A percentile compares a stretch with the other conserved stretches of the same genome.
Conservation (phyloP, 2,329 filamentous ascomycete genomes). For the Grosmannia clavigera region DNA sequence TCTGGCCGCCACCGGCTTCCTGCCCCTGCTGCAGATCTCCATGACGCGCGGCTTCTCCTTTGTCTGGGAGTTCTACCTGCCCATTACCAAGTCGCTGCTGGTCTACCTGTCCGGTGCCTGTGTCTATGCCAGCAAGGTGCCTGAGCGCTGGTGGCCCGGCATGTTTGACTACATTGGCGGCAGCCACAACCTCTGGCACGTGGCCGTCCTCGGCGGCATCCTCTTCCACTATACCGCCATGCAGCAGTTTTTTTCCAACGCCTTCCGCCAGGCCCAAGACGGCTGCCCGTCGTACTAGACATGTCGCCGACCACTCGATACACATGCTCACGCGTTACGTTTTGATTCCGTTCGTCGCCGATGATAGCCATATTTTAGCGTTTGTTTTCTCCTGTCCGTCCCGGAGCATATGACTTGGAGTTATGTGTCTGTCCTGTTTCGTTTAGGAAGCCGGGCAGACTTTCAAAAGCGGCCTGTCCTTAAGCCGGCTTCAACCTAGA, state of each 20-base stretch:
- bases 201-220: constrained; percentile 88
- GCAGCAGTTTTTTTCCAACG: constrained; percentile 81
- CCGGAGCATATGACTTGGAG: neutral
- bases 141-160: constrained; percentile 85
- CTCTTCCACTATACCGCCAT: constrained; percentile 95
- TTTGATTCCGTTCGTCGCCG: neutral
- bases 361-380: neutral
- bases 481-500: neutral
- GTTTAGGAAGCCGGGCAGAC: neutral
- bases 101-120: constrained; percentile 80
- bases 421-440: neutral
- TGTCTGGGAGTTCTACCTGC: constrained; percentile 83
- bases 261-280: constrained; percentile 55
- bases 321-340: neutral
- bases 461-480: neutral
- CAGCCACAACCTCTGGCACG: constrained; percentile 95
- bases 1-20: constrained; percentile 75
- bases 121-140: constrained; percentile 83
- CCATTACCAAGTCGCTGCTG: constrained; percentile 67
- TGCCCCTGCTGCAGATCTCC: constrained; percentile 76
- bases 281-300: constrained; percentile 42
- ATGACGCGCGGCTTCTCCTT: constrained; percentile 65
- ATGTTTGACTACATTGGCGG: constrained; percentile 92
- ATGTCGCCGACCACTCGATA: constrained; percentile 8
- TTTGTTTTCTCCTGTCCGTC: neutral